Percentiles rank a stretch among this genome's conserved stretches.
Conservation (phyloP, 352 stramenopile genomes). For the Pythium dissimile region DNA sequence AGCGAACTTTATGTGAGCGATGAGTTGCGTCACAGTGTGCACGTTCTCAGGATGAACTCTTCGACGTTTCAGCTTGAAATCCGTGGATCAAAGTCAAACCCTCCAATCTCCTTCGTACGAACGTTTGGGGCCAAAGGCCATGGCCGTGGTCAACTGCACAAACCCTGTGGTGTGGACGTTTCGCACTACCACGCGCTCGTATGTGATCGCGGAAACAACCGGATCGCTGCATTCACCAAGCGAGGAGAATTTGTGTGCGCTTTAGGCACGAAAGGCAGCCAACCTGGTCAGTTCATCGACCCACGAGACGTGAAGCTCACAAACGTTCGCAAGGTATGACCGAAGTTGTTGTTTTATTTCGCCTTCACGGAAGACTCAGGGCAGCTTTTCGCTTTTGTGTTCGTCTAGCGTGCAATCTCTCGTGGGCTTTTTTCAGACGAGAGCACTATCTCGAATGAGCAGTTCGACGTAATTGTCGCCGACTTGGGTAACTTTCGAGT, state of each 20-base stretch:
- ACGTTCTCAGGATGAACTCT: constrained; percentile 35
- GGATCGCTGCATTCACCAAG: constrained; percentile 53
- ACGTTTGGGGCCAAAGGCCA: constrained; percentile 32
- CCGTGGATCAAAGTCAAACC: background rate
- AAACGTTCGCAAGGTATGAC: constrained; percentile 57
- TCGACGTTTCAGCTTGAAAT: constrained; percentile 1
- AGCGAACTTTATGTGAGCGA: constrained; percentile 68
- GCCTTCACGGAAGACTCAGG: background rate
- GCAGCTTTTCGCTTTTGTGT: background rate
- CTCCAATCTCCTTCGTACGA: constrained; percentile 9
- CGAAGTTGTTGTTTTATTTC: background rate
- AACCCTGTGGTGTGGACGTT: constrained; percentile 41
- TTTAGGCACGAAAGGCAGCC: constrained; percentile 38
- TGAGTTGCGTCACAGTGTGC: constrained; percentile 42
- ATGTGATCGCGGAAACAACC: constrained; percentile 51
- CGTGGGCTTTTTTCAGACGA: constrained; percentile 33
- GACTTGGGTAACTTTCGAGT: constrained; percentile 66
- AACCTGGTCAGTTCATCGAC: constrained; percentile 40
- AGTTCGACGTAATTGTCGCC: constrained; percentile 66
- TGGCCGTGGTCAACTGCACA: constrained; percentile 33
- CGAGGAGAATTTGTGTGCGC: constrained; percentile 45
- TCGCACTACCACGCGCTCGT: constrained; percentile 71
- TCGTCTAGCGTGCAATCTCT: constrained; percentile 35
- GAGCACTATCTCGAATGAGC: constrained; percentile 46
- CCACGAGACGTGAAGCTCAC: constrained; percentile 47